Base-by-base conservation (phyloP, 2,329 filamentous ascomycete genomes). In the Fusarium protoensiforme region DNA sequence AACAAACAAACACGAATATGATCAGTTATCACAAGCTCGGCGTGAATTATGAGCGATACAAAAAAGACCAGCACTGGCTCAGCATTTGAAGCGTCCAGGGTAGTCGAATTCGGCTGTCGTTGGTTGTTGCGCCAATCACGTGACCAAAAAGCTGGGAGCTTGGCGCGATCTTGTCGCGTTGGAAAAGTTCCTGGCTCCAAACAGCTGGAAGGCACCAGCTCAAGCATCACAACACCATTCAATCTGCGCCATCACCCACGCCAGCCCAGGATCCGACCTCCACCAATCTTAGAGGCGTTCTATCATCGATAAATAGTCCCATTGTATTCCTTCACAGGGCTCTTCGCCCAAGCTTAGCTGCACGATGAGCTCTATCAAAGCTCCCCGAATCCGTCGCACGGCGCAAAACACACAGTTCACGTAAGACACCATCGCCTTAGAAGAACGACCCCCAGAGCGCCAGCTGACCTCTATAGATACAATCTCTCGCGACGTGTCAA, bases 401-500 rank as follows among this genome's bases (percentile, higher is more conserved):
- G 82, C 83, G 64, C 84, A 87, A 78, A 87, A 86, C 64, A 85
- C 83, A 48, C 85, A 87, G 64, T 83, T 86, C 75, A 86, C 85
- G 85, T 87, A 80, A 71, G 84, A 69, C 20, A 33, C 38, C 2
- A 6, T 27, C 18, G 1, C 4, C 18, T 14, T 22, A 4, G 9
- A 13, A 10, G 7, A 18, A 16, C 33, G 20, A 14, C 22, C 7
- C 7, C 18, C 5, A 10, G 20, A 41, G 51, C 11, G 8, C 4
- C 4, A 57, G 20, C 70, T 78, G 11, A 77, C 13, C 24, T 22
- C 22, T 0, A 2, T n/a, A 92, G 90, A 67, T 92, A 92, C 74
- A 87, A 90, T 65, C 81, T 92, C 35, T 83, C 86, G 46, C 85
- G 87, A 68, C 88, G 90, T 67, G 84, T 91, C 56, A 85, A 92